A percentile compares a stretch with the other conserved stretches of the same genome.
Evolutionary conservation across 352 stramenopile genomes (phyloP).

Genomic region (Globisporangium irregulare): DNA sequence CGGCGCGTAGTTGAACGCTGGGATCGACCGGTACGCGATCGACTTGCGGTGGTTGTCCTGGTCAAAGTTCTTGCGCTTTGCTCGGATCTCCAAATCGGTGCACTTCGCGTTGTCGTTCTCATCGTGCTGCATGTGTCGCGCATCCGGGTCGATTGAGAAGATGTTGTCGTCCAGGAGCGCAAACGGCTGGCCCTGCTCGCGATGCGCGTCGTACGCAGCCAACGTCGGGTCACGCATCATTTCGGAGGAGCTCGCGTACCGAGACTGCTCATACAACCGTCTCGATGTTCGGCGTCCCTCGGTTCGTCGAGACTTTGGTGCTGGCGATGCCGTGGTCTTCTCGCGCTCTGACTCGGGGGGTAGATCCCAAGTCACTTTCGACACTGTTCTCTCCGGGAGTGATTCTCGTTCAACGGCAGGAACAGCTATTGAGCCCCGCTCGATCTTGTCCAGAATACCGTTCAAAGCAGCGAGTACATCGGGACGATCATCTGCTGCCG

Average conservation of each 20-base stretch:
- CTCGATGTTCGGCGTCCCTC: slow-evolving; percentile 29
- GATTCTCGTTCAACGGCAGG: background rate
- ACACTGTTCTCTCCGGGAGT: background rate
- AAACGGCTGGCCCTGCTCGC: slow-evolving; percentile 48
- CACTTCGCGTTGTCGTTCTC: slow-evolving; percentile 33
- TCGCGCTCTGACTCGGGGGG: background rate
- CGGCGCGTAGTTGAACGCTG: slow-evolving; percentile 65
- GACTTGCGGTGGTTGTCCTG: slow-evolving; percentile 60
- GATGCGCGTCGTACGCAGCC: slow-evolving; percentile 51
- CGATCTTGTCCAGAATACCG: background rate
- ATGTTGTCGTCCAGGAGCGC: slow-evolving; percentile 52
- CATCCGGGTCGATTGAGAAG: slow-evolving; percentile 45
- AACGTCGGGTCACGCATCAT: slow-evolving; percentile 39
- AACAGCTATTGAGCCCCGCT: background rate
- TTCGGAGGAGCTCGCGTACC: slow-evolving; percentile 21
- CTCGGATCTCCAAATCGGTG: slow-evolving; percentile 36
- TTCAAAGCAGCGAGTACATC: background rate
- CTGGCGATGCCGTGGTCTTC: background rate
- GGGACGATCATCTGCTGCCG: background rate
- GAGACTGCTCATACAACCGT: slow-evolving; percentile 27
- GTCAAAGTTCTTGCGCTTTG: slow-evolving; percentile 62
- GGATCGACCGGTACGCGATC: slow-evolving; percentile 51
- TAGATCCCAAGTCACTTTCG: slow-evolving; percentile 14
- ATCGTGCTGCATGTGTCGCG: slow-evolving; percentile 44
- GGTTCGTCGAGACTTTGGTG: slow-evolving; percentile 17